Evolutionary conservation across 23 red algal genomes (phyloP).

Genomic region (Gracilaria gracilis): DNA sequence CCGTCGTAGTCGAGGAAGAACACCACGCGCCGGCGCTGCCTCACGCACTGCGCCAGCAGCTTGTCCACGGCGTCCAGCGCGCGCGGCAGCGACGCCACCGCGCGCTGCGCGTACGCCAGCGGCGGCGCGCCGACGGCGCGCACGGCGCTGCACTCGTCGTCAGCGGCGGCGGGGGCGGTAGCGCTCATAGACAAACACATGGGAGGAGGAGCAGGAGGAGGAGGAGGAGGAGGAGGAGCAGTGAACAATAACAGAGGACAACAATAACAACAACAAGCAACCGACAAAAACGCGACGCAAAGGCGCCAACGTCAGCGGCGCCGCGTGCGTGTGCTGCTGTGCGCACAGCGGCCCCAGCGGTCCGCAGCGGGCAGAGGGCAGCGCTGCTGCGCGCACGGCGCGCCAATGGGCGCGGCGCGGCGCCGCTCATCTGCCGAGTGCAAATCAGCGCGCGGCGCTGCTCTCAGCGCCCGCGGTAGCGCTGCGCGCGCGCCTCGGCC

Average conservation of each 20-base stretch:
- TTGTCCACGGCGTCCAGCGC: constrained; percentile 12
- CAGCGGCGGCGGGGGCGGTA: no score
- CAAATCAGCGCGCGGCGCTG: no score
- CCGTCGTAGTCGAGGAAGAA: constrained; percentile 91
- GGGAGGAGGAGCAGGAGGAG: not conserved
- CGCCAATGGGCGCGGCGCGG: no score
- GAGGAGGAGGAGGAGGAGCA: not conserved
- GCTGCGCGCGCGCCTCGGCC: not conserved
- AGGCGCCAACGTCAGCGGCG: no score
- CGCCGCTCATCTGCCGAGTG: no score
- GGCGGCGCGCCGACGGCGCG: not conserved
- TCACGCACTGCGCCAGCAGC: constrained; percentile 11
- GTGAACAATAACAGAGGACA: no score
- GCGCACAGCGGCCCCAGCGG: no score
- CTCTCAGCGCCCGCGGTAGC: constrained; percentile 9
- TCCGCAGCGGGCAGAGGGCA: no score
- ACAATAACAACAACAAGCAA: no score
- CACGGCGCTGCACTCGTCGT: not conserved
- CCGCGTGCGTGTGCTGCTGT: no score
- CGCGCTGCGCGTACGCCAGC: not conserved
- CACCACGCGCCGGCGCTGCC: constrained; percentile 46
- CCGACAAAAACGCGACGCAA: no score
- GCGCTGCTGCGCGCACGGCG: no score
- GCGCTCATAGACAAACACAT: not conserved
- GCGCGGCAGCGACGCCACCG: not conserved